Evolutionary conservation across 352 stramenopile species (phyloP), one percentile per base, ranked within the genome.

Genomic region (Thalassiosira mediterranea): DNA sequence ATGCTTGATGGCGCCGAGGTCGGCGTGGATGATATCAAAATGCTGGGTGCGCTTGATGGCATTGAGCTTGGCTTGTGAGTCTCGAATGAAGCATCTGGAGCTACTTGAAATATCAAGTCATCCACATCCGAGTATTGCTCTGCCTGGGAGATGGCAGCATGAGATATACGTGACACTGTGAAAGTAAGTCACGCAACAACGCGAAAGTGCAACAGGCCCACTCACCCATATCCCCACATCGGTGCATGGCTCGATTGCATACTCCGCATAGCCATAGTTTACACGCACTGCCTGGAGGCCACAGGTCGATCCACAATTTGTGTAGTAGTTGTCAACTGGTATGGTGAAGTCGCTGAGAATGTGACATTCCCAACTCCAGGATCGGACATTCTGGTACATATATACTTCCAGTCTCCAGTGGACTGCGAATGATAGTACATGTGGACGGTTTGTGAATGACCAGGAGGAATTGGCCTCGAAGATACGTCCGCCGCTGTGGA

Each of bases 251-350:
- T 26, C 1, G 19, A 49, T 1, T 26, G 54, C 54, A 31, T 51
- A 63, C 21, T 63, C 54, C 25, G 26, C 54, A 31, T 63, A 63
- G 23, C 54, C 54, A 29, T 63, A 63, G 28, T 63, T 63, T 10
- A 63, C 31, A 51, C 54, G 54, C 31, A 63, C 17, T 2, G 54
- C 54, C 46, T 63, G 54, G 23, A n/a, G n/a, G n/a, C n/a, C n/a
- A n/a, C n/a, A n/a, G n/a, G n/a, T n/a, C n/a, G n/a, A n/a, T n/a
- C n/a, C n/a, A n/a, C n/a, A n/a, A n/a, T 7, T 4, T 10, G 26
- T n/a, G 21, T n/a, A 10, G 26, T 29, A 63, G 34, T 63, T 63
- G 3, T 31, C 7, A 15, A 47, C 54, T 3, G 54, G 54, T 3
- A 63, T 63, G 21, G 40, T 7, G 32, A 63, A 63, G 7, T 63